These are phyloP conservation scores for Collybia mongolica DNA, from an alignment of 768 basidiomycete species.

Conservation along the genomic window DNA sequence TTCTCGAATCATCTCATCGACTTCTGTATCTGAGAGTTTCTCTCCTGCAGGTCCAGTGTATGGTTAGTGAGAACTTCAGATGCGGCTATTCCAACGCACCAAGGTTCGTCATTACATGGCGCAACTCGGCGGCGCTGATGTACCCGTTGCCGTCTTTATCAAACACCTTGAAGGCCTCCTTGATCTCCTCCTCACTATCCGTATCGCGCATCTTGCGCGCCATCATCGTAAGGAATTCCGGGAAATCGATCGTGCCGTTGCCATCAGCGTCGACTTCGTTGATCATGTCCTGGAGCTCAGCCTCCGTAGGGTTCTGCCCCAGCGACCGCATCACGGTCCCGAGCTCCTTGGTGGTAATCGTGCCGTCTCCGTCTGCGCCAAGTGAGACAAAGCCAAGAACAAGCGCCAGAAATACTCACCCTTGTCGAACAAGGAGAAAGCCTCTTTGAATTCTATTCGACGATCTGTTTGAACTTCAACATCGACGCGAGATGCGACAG, in stretches of 20 bases:
- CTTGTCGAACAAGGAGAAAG: slow-evolving; percentile 97
- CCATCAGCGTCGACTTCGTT: slow-evolving; percentile 85
- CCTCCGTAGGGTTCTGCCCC: slow-evolving; percentile 91
- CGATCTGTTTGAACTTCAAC: not conserved
- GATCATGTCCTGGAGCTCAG: slow-evolving; percentile 93
- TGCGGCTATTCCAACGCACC: slow-evolving; percentile 45
- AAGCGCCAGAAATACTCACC: slow-evolving; percentile 44
- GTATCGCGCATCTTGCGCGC: slow-evolving; percentile 89
- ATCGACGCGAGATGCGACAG: not conserved
- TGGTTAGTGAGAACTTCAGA: not conserved
- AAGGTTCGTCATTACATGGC: slow-evolving; percentile 89
- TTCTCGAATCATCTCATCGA: slow-evolving; percentile 97
- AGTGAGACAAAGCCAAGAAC: slow-evolving; percentile 4
- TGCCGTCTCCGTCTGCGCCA: slow-evolving; percentile 83
- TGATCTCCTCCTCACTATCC: slow-evolving; percentile 92
- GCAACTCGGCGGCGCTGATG: slow-evolving; percentile 83
- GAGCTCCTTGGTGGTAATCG: slow-evolving; percentile 87
- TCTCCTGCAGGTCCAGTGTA: slow-evolving; percentile 48
- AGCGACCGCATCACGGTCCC: slow-evolving; percentile 93
- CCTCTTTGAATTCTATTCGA: slow-evolving; percentile 90
- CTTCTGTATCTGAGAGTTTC: slow-evolving; percentile 83
- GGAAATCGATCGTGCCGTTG: slow-evolving; percentile 84
- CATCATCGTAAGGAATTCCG: slow-evolving; percentile 84
- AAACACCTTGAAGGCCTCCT: slow-evolving; percentile 95
- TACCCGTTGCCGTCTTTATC: slow-evolving; percentile 95